Base-by-base conservation (phyloP, 768 basidiomycete species). In the Lyophyllum decastes region DNA sequence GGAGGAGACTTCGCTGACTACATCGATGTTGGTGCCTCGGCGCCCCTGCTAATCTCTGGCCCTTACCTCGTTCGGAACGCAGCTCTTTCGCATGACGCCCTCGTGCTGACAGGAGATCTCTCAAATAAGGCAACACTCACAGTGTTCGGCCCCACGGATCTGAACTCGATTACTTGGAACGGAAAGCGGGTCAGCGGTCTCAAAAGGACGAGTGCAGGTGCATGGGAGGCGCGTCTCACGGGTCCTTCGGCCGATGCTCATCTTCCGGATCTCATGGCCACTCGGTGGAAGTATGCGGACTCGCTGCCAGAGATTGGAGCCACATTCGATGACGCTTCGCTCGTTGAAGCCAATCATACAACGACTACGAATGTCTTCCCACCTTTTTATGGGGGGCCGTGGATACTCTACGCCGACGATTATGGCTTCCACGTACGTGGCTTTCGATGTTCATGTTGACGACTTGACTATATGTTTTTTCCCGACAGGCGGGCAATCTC, bases 341-440 rank as follows among this genome's bases (percentile, higher is more conserved):
- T 63, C 14, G 54, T 63, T 12, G 30, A 24, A 2, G 62, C 59
- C 19, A 19, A 60, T 35, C 62, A 58, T 25, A 63, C 62, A 14
- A 58, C 49, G 16, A 63, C 62, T 19, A 60, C 62, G 2, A 63
- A 43, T 35, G 44, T 30, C 14, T 63, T 60, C 50, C 56, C 56
- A 4, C 54, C 62, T 14, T 63, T 60, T 19, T 63, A 63, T 38
- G 62, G 62, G 4, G 62, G 62, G 9, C 62, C 59, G 5, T 63
- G 62, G 62, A 55, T 63, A 3, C 54, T 63, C 10, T 63, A 63
- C 43, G 62, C 62, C 3, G 62, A 63, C 33, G 62, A 63, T 27
- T 63, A 63, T 34, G 62, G 62, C 10, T 63, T 60, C 55, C 62
- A 63, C 25, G 62, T 60, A 16, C 24, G 62, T 17, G 30, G 41